Base-by-base conservation (phyloP, 2,329 filamentous ascomycete genomes). In the Scedosporium dehoogii region DNA sequence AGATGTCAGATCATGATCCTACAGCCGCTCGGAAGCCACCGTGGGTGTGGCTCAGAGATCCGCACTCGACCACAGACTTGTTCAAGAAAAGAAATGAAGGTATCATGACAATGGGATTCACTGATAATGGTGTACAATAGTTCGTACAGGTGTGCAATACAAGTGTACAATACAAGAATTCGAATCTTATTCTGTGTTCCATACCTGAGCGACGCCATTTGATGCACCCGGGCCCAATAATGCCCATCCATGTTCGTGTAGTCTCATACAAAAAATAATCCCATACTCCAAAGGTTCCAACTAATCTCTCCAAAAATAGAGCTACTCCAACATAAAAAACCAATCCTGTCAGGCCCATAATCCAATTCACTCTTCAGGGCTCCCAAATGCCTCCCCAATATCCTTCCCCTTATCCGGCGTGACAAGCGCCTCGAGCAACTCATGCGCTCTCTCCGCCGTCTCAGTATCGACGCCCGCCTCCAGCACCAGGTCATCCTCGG, bases 391-490 rank as follows among this genome's bases (percentile, higher is more conserved):
- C 62, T 73, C 75, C 44, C 73, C 74, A 6, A 78, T 69, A 29
- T 73, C 75, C 62, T 81, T 76, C 1, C 80, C 81, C 62, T 84
- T 81, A 48, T 96, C 90, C 0, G 91, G 88, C 61, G 90, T 94
- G 23, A 96, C 84, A 2, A 86, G 85, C 64, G 91, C 79, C 71
- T 96, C 91, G 46, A 97, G 74, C 65, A 99, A 78, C 69, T 89
- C 85, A 68, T 93, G 87, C 3, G 94, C 93, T 73, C 88, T 86
- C 66, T 93, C 90, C 1, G 88, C 84, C 1, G 91, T 90, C 66
- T 91, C 90, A 29, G 88, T 84, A 42, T 89, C 88, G 61, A 96
- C 88, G 0, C 87, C 87, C 1, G 80, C 79, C 73, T 97, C 92
- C 29, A 96, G 80, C 10, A 94, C 82, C 7, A 90, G 73, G 33